Conservation (phyloP, 352 stramenopile genomes). For the Phytophthora quininea region DNA sequence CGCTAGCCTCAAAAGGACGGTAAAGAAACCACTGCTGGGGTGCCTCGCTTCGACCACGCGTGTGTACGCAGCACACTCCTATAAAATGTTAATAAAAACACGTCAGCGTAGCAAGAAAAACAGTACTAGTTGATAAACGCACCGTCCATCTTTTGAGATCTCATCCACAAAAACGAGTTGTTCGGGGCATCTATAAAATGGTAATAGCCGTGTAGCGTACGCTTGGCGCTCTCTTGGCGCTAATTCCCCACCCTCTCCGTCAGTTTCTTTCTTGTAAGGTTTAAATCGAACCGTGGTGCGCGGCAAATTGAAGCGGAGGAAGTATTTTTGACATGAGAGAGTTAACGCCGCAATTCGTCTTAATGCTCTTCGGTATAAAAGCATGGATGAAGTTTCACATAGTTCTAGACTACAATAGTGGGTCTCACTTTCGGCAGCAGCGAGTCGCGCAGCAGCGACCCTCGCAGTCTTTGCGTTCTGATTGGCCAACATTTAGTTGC, state of each 20-base stretch:
- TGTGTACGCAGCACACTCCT: constrained; percentile 8
- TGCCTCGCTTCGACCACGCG: constrained; percentile 10
- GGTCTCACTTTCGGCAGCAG: too few species aligned
- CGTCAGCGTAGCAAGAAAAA: constrained; percentile 5
- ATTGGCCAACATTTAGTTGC: too few species aligned
- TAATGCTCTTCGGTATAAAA: constrained; percentile 38
- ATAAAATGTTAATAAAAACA: too few species aligned
- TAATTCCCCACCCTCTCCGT: constrained; percentile 17
- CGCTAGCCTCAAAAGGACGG: constrained; percentile 20
- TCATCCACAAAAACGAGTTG: constrained; percentile 22
- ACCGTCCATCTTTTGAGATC: constrained; percentile 12
- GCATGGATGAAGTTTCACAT: constrained; percentile 27
- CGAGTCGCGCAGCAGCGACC: too few species aligned
- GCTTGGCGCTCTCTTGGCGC: constrained; percentile 3
- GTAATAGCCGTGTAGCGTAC: constrained; percentile 4
- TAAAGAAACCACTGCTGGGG: constrained; percentile 19
- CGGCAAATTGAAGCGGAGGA: constrained; percentile 27
- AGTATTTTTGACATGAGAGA: constrained; percentile 5
- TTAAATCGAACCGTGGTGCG: constrained; percentile 25
- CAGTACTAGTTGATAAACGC: not conserved
- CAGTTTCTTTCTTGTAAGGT: constrained; percentile 18
- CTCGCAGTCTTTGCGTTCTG: too few species aligned
- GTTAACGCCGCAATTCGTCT: constrained; percentile 5
- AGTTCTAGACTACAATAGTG: constrained; percentile 10
- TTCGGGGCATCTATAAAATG: constrained; percentile 19